phyloP scores from a whole-genome alignment of 331 rosid species.

The Quercus tomentella region DNA sequence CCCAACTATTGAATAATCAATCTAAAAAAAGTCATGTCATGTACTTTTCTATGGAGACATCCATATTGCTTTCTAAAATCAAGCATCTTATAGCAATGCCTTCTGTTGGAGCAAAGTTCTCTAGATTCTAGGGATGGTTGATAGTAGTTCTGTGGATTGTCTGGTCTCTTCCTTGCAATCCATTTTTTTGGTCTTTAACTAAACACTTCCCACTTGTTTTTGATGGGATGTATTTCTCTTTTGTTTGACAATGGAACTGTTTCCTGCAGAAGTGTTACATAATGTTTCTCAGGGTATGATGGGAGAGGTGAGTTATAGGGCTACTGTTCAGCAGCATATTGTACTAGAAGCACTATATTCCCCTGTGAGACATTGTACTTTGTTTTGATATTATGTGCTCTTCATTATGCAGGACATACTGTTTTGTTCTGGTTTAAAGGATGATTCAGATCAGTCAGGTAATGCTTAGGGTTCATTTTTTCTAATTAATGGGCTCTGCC shows the following conservation, averaged over 20 bases:
- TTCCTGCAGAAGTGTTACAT: slow-evolving; percentile 52
- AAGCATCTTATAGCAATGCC: background rate
- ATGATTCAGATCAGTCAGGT: slow-evolving; percentile 66
- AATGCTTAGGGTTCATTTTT: slow-evolving; percentile 3
- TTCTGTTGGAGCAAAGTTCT: background rate
- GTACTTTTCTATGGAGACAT: background rate
- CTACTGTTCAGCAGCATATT: slow-evolving; percentile 4
- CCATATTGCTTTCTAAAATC: background rate
- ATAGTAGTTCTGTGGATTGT: slow-evolving; percentile 4
- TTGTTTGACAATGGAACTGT: background rate
- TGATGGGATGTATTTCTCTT: background rate
- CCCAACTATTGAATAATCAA: too few relatives aligned
- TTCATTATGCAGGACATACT: slow-evolving; percentile 55
- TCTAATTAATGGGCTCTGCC: slow-evolving; percentile 8
- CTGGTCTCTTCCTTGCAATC: background rate
- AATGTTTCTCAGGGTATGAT: slow-evolving; percentile 43
- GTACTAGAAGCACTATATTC: slow-evolving; percentile 1
- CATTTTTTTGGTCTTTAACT: slow-evolving; percentile 2
- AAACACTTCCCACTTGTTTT: background rate
- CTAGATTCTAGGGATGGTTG: slow-evolving; percentile 9
- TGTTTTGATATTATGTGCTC: slow-evolving; percentile 15
- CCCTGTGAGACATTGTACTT: slow-evolving; percentile 1
- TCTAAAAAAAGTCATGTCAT: background rate
- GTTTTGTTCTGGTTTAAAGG: slow-evolving; percentile 56
- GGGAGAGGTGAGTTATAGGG: slow-evolving; percentile 49